Conservation (phyloP, 2,329 filamentous ascomycete genomes). For the Gnomoniopsis smithogilvyi region DNA sequence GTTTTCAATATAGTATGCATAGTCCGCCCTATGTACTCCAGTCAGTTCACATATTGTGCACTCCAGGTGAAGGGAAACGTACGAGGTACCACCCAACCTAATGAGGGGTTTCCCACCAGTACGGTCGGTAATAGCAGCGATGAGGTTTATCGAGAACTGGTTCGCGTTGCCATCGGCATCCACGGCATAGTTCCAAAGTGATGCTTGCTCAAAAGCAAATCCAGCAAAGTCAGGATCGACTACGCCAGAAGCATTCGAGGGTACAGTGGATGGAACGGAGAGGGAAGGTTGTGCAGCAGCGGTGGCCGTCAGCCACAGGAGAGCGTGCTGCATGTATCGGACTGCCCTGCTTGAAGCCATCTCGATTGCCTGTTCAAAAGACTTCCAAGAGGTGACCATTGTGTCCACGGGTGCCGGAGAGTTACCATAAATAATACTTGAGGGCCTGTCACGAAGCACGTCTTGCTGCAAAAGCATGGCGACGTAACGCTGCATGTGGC, state of each 20-base stretch:
- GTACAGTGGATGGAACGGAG: slow-evolving; percentile 12
- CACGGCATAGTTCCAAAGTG: slow-evolving; percentile 31
- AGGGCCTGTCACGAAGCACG: not conserved
- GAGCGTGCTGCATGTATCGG: slow-evolving; percentile 12
- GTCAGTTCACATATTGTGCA: not conserved
- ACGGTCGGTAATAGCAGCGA: slow-evolving; percentile 30
- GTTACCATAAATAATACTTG: not conserved
- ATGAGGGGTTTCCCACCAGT: slow-evolving; percentile 33
- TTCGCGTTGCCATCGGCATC: slow-evolving; percentile 29
- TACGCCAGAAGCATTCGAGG: slow-evolving; percentile 11
- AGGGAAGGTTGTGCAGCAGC: slow-evolving; percentile 11
- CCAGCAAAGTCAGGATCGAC: slow-evolving; percentile 26
- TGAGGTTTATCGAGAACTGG: slow-evolving; percentile 31
- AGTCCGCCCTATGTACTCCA: slow-evolving; percentile 27
- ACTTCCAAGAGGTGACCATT: not conserved
- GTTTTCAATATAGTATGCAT: slow-evolving; percentile 30
- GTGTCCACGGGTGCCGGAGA: not conserved
- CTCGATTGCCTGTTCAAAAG: not conserved
- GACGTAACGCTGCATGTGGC: slow-evolving; percentile 1
- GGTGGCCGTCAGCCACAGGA: slow-evolving; percentile 9
- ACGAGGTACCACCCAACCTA: slow-evolving; percentile 30
- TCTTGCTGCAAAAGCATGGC: slow-evolving; percentile 7
- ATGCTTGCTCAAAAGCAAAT: slow-evolving; percentile 32
- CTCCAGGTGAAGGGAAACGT: not conserved
- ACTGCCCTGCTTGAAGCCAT: slow-evolving; percentile 4